Evolutionary conservation across 1,284 basidiomycete genomes (phyloP).

Genomic region (Rhodotorula sp.): DNA sequence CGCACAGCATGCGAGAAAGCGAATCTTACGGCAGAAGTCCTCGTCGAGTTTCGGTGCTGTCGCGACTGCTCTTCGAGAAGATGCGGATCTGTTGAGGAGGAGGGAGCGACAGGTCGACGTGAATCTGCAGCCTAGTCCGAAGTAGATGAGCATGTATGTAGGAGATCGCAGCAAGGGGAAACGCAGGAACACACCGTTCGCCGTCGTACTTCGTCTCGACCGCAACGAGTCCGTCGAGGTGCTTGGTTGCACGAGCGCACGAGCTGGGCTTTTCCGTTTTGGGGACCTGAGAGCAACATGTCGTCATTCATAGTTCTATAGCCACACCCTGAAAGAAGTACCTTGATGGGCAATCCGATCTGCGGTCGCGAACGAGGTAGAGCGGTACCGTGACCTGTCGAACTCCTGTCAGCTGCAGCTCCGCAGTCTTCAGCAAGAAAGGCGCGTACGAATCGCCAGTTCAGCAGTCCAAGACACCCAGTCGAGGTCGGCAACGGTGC

Average conservation of each 20-base stretch:
- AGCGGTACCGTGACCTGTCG: not conserved
- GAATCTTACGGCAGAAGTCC: constrained; percentile 63
- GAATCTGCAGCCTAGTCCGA: constrained; percentile 65
- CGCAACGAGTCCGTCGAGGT: constrained; percentile 59
- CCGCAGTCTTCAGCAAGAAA: not conserved
- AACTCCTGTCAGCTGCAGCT: not conserved
- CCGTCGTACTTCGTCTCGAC: constrained; percentile 90
- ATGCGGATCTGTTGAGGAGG: constrained; percentile 61
- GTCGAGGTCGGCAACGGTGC: constrained; percentile 60
- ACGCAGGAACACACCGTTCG: constrained; percentile 58
- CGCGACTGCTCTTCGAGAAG: constrained; percentile 77
- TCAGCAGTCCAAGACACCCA: constrained; percentile 61
- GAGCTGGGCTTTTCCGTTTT: constrained; percentile 64
- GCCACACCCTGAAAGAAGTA: constrained; percentile 42
- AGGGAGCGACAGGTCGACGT: constrained; percentile 59
- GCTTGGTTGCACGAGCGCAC: constrained; percentile 20
- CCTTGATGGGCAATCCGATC: constrained; percentile 61
- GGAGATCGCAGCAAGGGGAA: not conserved
- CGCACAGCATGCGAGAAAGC: not conserved
- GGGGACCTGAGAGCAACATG: constrained; percentile 62
- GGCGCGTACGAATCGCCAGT: constrained; percentile 41
- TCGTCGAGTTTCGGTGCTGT: constrained; percentile 70
- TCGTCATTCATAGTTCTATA: fast-evolving
- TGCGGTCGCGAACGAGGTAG: constrained; percentile 41
- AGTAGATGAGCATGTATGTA: too few species aligned